Base-by-base conservation (phyloP, 768 basidiomycete species). In the Mycena alexandri region DNA sequence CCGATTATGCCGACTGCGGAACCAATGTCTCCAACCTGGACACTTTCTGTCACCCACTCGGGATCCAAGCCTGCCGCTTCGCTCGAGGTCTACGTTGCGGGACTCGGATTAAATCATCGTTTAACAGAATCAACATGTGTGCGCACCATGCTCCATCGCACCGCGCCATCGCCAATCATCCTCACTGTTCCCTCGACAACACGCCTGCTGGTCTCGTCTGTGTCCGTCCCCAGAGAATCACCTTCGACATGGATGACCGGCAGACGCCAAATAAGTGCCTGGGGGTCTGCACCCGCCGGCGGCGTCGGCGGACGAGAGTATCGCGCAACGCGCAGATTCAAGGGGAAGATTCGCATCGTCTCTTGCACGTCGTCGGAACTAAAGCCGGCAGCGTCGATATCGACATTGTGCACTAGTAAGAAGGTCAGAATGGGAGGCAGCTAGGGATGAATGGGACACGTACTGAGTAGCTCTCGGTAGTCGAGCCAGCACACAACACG, bases 401-500 rank as follows among this genome's bases (percentile, higher is more conserved):
- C 51, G 19, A 66, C 83, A 60, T 84, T 83, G 53, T 83, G 80
- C 52, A 79, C 83, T 84, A 12, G 21, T 17, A 48, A 29, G n/a
- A 47, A 61, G 1, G n/a, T 53, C 19, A 59, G 38, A 16, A 24
- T 11, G 25, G n/a, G 38, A 21, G 6, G 53, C 13, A 1, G 29
- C 29, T 29, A 50, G 11, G 51, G 41, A n/a, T 34, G 51, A 22
- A 38, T 16, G 42, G 7, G 5, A 79, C 13, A 34, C 87, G 74
- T 70, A 87, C 87, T 72, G 10, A 89, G 72, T 3, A 89, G 69
- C 62, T 88, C 86, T 43, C 81, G 80, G 70, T 89, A 89, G 68
- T 87, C 86, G 75, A 89, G 77, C 87, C 87, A 89, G 65, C 85
- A 89, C 8, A 89, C 81, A 54, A 84, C 83, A 14, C 87, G 85